Evolutionary conservation across 2,329 filamentous ascomycete genomes (phyloP).

Genomic region (Penicillium psychrosexuale): DNA sequence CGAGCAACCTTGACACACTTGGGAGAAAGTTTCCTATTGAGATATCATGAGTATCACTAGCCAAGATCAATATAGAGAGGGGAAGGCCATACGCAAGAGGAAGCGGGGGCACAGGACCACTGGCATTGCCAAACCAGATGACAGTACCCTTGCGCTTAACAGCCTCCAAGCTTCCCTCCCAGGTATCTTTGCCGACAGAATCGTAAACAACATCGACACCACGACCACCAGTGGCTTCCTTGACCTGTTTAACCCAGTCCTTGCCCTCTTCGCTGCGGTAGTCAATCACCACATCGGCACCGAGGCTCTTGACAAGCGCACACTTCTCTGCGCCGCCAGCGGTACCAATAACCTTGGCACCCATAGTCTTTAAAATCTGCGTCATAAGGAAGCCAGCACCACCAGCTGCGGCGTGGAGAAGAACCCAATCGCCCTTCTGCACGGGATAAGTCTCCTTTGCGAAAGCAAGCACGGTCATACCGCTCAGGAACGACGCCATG

Average conservation of each 20-base stretch:
- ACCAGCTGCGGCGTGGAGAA: conserved; percentile 82
- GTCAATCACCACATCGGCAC: conserved; percentile 69
- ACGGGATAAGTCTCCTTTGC: conserved; percentile 70
- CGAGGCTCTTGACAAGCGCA: conserved; percentile 61
- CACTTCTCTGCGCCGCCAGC: conserved; percentile 72
- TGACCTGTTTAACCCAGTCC: conserved; percentile 73
- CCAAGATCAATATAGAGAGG: background rate
- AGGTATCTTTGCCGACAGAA: conserved; percentile 80
- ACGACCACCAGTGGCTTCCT: conserved; percentile 73
- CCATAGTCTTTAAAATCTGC: conserved; percentile 69
- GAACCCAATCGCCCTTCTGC: conserved; percentile 72
- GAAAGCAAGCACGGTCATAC: conserved; percentile 76
- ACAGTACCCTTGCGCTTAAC: conserved; percentile 74
- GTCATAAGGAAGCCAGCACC: conserved; percentile 73
- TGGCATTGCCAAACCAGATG: conserved; percentile 77
- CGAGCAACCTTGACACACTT: conserved; percentile 78
- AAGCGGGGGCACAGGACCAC: conserved; percentile 72
- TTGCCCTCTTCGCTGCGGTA: conserved; percentile 82
- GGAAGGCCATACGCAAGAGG: conserved; percentile 54
- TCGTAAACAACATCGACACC: conserved; percentile 80
- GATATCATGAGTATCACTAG: conserved; percentile 11
- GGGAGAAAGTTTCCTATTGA: conserved; percentile 50
- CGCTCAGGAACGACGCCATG: conserved; percentile 72
- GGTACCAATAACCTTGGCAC: conserved; percentile 76
- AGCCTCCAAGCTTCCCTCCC: conserved; percentile 71